Conservation (phyloP, 768 basidiomycete species). For the Amanita rubescens region DNA sequence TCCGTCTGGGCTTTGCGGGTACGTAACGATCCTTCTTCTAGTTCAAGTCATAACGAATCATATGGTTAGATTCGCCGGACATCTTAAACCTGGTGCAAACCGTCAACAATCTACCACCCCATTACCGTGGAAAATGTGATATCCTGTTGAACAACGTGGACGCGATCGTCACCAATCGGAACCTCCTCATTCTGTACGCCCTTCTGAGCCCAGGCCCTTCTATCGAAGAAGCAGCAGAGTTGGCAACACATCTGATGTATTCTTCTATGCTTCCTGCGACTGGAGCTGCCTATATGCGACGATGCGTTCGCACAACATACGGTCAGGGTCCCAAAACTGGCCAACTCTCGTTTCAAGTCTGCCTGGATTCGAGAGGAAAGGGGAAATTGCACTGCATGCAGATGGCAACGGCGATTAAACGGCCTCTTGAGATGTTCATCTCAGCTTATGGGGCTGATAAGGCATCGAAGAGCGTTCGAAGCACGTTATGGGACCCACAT, state of each 20-base stretch:
- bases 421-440: conserved; percentile 31
- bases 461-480: conserved; percentile 21
- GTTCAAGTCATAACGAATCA: not conserved
- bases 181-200: conserved; percentile 19
- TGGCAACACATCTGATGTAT: conserved; percentile 36
- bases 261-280: conserved; percentile 29
- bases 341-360: conserved; percentile 30
- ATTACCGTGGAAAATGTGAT: conserved; percentile 17
- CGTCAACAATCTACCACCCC: conserved; percentile 18
- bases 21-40: not conserved
- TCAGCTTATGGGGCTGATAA: conserved; percentile 22
- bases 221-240: conserved; percentile 34
- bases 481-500: conserved; percentile 27
- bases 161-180: conserved; percentile 16
- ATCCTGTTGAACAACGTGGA: conserved; percentile 19
- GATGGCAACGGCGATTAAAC: conserved; percentile 27
- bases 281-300: conserved; percentile 26
- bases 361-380: conserved; percentile 25
- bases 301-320: conserved; percentile 29
- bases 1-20: conserved; percentile 27
- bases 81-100: conserved; percentile 25
- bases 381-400: conserved; percentile 31
- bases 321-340: conserved; percentile 22
- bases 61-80: conserved; percentile 9
- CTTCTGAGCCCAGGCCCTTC: conserved; percentile 25